These are phyloP conservation scores for Colletotrichum sidae DNA, from an alignment of 2,329 filamentous ascomycete species.

Conservation along the genomic window DNA sequence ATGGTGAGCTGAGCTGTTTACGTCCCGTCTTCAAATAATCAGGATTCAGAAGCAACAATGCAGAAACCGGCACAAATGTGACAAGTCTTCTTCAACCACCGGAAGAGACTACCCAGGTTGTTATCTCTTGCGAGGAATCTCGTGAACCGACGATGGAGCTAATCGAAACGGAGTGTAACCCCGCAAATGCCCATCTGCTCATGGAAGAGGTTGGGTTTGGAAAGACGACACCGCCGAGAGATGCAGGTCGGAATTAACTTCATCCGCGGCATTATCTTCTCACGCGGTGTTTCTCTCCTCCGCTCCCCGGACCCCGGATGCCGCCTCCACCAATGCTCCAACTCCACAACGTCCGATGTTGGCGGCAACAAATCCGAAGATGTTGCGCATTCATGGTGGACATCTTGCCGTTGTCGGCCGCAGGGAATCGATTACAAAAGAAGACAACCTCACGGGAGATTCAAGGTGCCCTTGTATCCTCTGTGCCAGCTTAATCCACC, in stretches of 20 bases:
- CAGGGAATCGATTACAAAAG: constrained; percentile 25
- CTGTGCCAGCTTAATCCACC: background rate
- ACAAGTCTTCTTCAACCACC: no score
- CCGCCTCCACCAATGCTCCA: constrained; percentile 20
- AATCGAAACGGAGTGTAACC: constrained; percentile 5
- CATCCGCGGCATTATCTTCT: constrained; percentile 5
- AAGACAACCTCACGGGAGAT: constrained; percentile 16
- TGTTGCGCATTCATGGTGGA: constrained; percentile 7
- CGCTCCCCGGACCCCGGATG: constrained; percentile 30
- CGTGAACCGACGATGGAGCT: background rate
- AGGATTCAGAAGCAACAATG: no score
- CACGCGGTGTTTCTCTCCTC: constrained; percentile 7
- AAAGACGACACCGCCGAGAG: constrained; percentile 2
- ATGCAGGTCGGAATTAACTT: constrained; percentile 9
- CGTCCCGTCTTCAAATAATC: background rate
- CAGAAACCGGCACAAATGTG: no score
- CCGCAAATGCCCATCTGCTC: background rate
- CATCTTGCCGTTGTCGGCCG: constrained; percentile 29
- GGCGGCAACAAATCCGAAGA: constrained; percentile 15
- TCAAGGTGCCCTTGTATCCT: background rate
- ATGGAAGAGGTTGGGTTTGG: background rate
- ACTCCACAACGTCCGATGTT: constrained; percentile 16
- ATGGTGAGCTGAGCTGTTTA: constrained; percentile 2
- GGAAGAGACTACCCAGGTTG: background rate
- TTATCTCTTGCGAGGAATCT: constrained; percentile 3